Evolutionary conservation across 2,329 filamentous ascomycete species (phyloP), one percentile per base, ranked within the genome.

Genomic region (Metarhizium rileyi): DNA sequence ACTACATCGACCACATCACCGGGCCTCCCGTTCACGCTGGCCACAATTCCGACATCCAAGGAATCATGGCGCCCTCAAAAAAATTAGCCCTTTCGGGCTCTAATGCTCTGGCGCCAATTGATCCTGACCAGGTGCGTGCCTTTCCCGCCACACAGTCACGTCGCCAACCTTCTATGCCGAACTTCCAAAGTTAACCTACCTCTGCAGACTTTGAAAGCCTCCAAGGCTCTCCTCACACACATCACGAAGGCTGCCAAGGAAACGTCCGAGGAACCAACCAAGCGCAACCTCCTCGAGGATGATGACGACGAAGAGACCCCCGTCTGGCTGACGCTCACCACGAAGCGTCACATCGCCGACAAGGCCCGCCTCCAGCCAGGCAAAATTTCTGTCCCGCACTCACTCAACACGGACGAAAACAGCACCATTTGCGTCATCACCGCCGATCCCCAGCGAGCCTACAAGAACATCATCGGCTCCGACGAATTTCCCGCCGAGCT

Each of bases 381-480:
- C 66, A 94, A 91, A 70, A 87, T 96, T 61, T 60, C 75, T 57
- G 74, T 95, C 48, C 87, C 89, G 44, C 83, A 94, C 68, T 75
- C 86, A 9, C 77, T 95, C 54, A 83, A 87, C 69, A 73, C 77
- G 55, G 57, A 82, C 56, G 70, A 78, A 50, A 78, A 77, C 50
- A 72, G 82, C 50, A 85, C 82, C 59, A 80, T 96, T 68, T 96
- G 90, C 70, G 75, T 96, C 53, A 94, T 95, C 67, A 88, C 85
- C 50, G 87, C 89, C 58, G 77, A 82, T 61, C 80, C 80, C 23
- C 90, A 95, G 75, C 82, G 90, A 56, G 78, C 81, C 49, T 95
- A 93, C 77, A 97, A 97, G 74, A 85, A 97, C 67, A 77, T 94
- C 43, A 77, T 96, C 55, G 83, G 81, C 47, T 80, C 84, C 49